These are phyloP conservation scores for Neltuma alba DNA, from an alignment of 306 rosid genomes.

Conservation along the genomic window DNA sequence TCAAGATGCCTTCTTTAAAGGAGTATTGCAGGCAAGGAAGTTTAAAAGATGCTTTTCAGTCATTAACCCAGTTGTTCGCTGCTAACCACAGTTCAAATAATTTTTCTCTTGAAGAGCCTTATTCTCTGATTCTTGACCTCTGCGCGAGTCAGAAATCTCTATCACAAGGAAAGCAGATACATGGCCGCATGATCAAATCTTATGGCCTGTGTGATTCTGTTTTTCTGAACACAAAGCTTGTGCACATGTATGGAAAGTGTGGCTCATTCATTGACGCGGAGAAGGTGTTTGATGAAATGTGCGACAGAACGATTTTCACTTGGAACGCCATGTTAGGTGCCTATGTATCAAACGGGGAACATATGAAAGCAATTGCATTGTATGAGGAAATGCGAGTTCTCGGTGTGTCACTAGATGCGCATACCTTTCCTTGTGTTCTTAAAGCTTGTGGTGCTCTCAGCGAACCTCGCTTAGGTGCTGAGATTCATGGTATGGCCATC, in stretches of 20 bases:
- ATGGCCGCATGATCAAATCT: background rate
- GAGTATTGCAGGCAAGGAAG: background rate
- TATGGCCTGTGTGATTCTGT: background rate
- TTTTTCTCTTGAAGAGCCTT: background rate
- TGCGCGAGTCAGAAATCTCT: background rate
- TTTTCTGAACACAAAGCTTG: background rate
- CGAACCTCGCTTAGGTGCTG: background rate
- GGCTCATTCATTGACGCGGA: background rate
- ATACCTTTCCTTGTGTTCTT: background rate
- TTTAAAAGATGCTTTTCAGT: background rate
- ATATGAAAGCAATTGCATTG: background rate
- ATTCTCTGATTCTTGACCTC: background rate
- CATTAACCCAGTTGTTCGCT: background rate
- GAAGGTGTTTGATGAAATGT: background rate
- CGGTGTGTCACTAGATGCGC: background rate
- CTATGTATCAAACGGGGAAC: background rate
- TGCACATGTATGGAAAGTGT: background rate
- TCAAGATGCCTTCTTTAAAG: background rate
- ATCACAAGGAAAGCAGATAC: background rate
- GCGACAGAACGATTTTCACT: background rate
- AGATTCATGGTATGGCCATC: background rate
- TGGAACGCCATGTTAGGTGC: background rate
- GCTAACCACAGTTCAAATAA: background rate
- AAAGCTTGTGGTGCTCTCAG: background rate
- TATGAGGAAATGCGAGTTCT: background rate